Base-by-base conservation (phyloP, 176 grass and related monocot genomes). In the Carex scoparia region DNA sequence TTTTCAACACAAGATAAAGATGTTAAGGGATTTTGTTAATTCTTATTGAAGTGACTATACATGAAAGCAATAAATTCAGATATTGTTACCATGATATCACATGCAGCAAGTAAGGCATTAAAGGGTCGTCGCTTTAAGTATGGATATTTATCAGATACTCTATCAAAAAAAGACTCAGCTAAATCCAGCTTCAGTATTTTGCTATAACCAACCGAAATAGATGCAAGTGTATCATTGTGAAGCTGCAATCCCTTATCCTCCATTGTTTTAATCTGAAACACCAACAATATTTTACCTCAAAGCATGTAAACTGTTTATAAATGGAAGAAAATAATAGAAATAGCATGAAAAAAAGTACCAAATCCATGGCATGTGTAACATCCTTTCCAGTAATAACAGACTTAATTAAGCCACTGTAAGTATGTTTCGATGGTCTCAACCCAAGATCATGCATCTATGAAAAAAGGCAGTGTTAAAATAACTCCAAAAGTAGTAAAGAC, bases 321-420 rank as follows among this genome's bases (percentile, higher is more conserved):
- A 57, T 79, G 65, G 35, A 86, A 32, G 84, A 15, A 64, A 56
- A 85, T 13, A 89, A 77, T 82, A 65, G 37, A 35, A 56, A 62
- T 64, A 32, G 33, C 7, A 48, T 40, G 30, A 12, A 23, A 55
- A 84, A 84, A 73, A 37, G 84, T 94, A 98, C 95, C 93, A 91
- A 81, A 88, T 93, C 90, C 64, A 81, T 85, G 69, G 86, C 92
- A 88, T 90, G 80, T 84, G 81, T 74, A 86, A 89, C 75, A 83
- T 89, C 92, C 87, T 93, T 93, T 59, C 83, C 70, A 86, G 72
- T 35, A 56, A 91, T 70, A 75, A 91, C 64, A 66, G 86, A 73
- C 75, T 90, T 94, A 81, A 94, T 81, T 90, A 98, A 93, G 69
- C 93, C 91, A 79, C 90, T 88, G 83, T 94, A 94, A 19, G 93